A percentile compares a stretch with the other conserved stretches of the same genome.
Evolutionary conservation across 2,329 filamentous ascomycete species (phyloP).

Genomic region (Chrysosporium keratinophilum): DNA sequence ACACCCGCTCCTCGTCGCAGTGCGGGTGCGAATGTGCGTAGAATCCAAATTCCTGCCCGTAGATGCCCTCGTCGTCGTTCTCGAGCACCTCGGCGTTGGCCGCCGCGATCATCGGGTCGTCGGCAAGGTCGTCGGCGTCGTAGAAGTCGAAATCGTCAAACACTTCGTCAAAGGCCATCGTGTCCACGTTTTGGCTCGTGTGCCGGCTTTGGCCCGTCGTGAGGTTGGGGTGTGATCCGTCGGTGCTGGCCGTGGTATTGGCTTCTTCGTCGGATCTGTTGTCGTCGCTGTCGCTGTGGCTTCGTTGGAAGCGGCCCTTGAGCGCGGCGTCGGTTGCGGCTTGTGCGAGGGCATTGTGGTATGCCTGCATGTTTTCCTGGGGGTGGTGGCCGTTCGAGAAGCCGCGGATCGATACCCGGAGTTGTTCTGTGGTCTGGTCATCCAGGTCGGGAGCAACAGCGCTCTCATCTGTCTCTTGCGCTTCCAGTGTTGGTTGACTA

Average conservation of each 20-base stretch:
- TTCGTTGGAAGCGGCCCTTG: slow-evolving; percentile 62
- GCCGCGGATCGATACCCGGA: slow-evolving; percentile 14
- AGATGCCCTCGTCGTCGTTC: slow-evolving; percentile 86
- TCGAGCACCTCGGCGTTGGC: slow-evolving; percentile 90
- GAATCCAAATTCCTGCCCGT: slow-evolving; percentile 93
- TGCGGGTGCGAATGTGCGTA: slow-evolving; percentile 54
- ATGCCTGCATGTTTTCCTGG: slow-evolving; percentile 51
- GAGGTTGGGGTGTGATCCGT: slow-evolving; percentile 36
- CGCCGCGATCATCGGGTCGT: slow-evolving; percentile 86
- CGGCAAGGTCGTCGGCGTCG: slow-evolving; percentile 60
- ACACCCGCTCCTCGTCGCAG: slow-evolving; percentile 50
- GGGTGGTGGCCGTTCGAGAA: slow-evolving; percentile 15
- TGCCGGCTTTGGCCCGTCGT: slow-evolving; percentile 41
- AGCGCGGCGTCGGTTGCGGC: slow-evolving; percentile 68
- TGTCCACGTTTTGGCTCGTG: slow-evolving; percentile 38
- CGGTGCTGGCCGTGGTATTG: slow-evolving; percentile 29
- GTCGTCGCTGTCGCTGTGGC: slow-evolving; percentile 34
- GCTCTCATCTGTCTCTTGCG: background rate
- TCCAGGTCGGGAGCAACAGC: background rate
- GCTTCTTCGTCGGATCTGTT: slow-evolving; percentile 29
- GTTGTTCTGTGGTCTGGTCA: background rate
- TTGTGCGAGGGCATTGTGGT: slow-evolving; percentile 74
- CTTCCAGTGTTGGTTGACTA: background rate
- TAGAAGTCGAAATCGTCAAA: slow-evolving; percentile 42
- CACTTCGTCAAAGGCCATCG: slow-evolving; percentile 31